phyloP scores from a whole-genome alignment of 805 yeast genomes.

The Clavispora santaluciae region DNA sequence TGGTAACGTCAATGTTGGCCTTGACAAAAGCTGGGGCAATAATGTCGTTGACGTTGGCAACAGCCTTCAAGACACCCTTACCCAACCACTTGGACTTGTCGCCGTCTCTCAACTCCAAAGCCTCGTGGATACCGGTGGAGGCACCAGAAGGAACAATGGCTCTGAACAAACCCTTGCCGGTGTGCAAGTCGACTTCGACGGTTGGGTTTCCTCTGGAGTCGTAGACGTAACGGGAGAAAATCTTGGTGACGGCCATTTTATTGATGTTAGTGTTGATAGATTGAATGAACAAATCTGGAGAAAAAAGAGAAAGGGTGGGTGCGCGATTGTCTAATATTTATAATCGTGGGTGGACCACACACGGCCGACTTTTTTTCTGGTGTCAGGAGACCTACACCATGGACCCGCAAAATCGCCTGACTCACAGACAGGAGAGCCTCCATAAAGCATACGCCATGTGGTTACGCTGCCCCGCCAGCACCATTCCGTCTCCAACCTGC shows the following conservation, averaged over 20 bases:
- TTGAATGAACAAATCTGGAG: conserved; percentile 1
- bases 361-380: conserved; percentile 14
- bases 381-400: conserved; percentile 3
- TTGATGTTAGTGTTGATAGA: conserved; percentile 2
- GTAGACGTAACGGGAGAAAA: conserved; percentile 94
- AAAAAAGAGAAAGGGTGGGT: conserved; percentile 3
- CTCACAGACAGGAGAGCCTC: not conserved
- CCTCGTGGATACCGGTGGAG: conserved; percentile 98
- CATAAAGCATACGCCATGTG: conserved; percentile 1
- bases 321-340: conserved; percentile 1
- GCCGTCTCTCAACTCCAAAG: conserved; percentile 96
- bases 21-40: conserved; percentile 91
- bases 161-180: conserved; percentile 91
- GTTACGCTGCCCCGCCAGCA: too few species aligned
- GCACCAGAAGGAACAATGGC: conserved; percentile 99
- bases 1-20: conserved; percentile 75
- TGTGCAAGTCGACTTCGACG: conserved; percentile 94
- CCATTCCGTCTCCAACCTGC: too few species aligned
- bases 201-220: conserved; percentile 99
- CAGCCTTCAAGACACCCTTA: conserved; percentile 97
- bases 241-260: conserved; percentile 78
- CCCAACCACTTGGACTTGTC: conserved; percentile 98
- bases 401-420: conserved; percentile 1
- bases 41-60: conserved; percentile 88
- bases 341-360: conserved; percentile 18